Conservation (phyloP, 1,284 basidiomycete species). For the Afroboletus lepidellus region DNA sequence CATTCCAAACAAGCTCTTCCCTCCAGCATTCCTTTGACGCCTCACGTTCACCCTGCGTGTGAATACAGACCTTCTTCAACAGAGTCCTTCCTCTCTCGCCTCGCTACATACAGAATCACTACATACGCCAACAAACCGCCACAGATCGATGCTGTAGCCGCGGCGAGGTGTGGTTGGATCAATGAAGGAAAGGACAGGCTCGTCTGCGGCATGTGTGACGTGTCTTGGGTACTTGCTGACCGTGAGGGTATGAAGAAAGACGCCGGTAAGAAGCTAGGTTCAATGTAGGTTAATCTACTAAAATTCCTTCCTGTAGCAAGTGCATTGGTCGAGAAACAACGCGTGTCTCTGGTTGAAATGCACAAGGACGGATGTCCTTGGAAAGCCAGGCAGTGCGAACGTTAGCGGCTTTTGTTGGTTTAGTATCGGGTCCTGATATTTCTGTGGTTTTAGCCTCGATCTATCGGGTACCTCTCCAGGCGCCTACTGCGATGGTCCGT, state of each 20-base stretch:
- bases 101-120: slow-evolving; percentile 71
- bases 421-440: slow-evolving; percentile 4
- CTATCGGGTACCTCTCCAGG: slow-evolving; percentile 69
- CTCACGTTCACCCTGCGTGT: slow-evolving; percentile 38
- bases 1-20: slow-evolving; percentile 40
- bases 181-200: slow-evolving; percentile 76
- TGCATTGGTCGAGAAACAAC: slow-evolving; percentile 70
- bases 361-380: slow-evolving; percentile 82
- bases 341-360: slow-evolving; percentile 55
- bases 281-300: slow-evolving; percentile 15
- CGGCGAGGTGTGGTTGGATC: slow-evolving; percentile 75
- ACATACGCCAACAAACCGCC: slow-evolving; percentile 77
- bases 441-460: slow-evolving; percentile 52
- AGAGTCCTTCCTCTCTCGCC: slow-evolving; percentile 64
- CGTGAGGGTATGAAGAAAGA: slow-evolving; percentile 67
- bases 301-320: slow-evolving; percentile 44
- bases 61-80: slow-evolving; percentile 78
- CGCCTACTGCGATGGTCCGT: slow-evolving; percentile 57
- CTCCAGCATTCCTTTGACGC: slow-evolving; percentile 33
- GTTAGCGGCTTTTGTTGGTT: slow-evolving; percentile 38
- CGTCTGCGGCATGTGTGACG: slow-evolving; percentile 64
- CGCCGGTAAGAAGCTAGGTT: slow-evolving; percentile 58
- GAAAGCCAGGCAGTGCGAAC: slow-evolving; percentile 74
- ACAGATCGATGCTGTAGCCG: slow-evolving; percentile 71
- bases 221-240: slow-evolving; percentile 68